Conservation (phyloP, 371 early-diverging fungal species). For the Actinomortierella wolfii region DNA sequence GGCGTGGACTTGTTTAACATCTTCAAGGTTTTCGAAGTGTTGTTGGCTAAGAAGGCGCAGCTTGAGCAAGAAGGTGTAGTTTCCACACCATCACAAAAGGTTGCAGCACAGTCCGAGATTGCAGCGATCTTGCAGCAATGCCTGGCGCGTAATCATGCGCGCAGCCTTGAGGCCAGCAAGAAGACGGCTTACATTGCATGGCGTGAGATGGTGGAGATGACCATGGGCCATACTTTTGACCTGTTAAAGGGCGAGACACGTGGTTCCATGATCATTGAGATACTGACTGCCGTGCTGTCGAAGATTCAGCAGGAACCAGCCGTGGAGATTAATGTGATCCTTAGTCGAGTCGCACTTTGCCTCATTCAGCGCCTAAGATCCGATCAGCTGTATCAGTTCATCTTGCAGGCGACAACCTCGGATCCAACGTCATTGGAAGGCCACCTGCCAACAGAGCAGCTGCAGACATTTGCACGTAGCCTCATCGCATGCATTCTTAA, state of each 20-base stretch:
- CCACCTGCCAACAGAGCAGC: constrained; percentile 61
- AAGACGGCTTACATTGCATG: constrained; percentile 73
- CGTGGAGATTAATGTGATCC: constrained; percentile 58
- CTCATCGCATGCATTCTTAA: constrained; percentile 71
- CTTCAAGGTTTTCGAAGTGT: constrained; percentile 59
- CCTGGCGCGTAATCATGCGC: constrained; percentile 67
- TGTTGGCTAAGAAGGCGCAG: constrained; percentile 48
- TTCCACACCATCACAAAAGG: constrained; percentile 46
- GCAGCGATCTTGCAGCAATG: constrained; percentile 55
- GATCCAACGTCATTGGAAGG: constrained; percentile 38
- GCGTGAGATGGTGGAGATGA: constrained; percentile 79
- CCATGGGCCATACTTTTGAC: constrained; percentile 69
- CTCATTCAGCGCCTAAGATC: constrained; percentile 54
- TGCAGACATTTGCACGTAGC: constrained; percentile 54
- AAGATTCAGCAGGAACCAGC: constrained; percentile 57
- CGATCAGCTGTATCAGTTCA: constrained; percentile 48
- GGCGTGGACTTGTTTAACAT: constrained; percentile 71
- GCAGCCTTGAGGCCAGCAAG: constrained; percentile 65
- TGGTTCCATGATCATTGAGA: constrained; percentile 61
- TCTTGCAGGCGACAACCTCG: constrained; percentile 44
- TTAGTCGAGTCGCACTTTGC: constrained; percentile 64
- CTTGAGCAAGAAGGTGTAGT: constrained; percentile 56
- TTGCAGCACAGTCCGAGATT: constrained; percentile 55
- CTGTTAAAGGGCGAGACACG: constrained; percentile 61
- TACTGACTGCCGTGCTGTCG: constrained; percentile 64